A percentile compares a stretch with the other conserved stretches of the same genome.
Evolutionary conservation across 1,284 basidiomycete genomes (phyloP).

Genomic region (Taiwanofungus camphoratus): DNA sequence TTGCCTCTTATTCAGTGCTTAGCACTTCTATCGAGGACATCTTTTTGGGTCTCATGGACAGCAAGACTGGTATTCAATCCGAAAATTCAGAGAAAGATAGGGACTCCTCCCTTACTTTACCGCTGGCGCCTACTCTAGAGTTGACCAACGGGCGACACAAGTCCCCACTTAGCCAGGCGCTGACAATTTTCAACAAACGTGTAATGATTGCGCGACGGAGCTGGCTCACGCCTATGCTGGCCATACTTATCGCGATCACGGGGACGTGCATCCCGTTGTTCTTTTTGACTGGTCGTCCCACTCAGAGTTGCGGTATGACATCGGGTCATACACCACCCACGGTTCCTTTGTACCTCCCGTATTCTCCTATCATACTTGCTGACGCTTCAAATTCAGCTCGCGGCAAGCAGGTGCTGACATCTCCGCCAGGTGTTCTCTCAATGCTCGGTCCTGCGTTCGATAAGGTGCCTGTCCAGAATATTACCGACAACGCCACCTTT

Average conservation of each 20-base stretch:
- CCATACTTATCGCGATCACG: conserved; percentile 55
- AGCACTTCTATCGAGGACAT: conserved; percentile 78
- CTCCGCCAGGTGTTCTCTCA: conserved; percentile 41
- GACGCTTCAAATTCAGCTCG: not conserved
- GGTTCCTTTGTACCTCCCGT: conserved; percentile 41
- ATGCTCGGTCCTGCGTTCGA: conserved; percentile 34
- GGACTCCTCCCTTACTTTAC: conserved; percentile 10
- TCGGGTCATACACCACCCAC: conserved; percentile 29
- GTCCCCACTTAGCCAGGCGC: conserved; percentile 51
- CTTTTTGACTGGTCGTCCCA: conserved; percentile 46
- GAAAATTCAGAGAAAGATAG: conserved; percentile 12
- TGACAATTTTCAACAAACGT: conserved; percentile 72
- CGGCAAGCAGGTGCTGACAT: conserved; percentile 30
- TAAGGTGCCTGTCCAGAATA: conserved; percentile 30
- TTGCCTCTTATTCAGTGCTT: conserved; percentile 59
- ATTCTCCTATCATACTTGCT: conserved; percentile 28
- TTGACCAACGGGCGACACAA: conserved; percentile 46
- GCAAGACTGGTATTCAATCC: conserved; percentile 27
- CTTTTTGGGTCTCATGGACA: conserved; percentile 67
- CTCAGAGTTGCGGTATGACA: conserved; percentile 41
- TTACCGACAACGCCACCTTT: conserved; percentile 51
- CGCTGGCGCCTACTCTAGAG: conserved; percentile 21
- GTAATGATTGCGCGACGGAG: conserved; percentile 57
- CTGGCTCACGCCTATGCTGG: conserved; percentile 62
- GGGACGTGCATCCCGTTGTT: conserved; percentile 62